These are phyloP conservation scores for Collybia nuda DNA, from an alignment of 768 basidiomycete genomes.

Conservation along the genomic window DNA sequence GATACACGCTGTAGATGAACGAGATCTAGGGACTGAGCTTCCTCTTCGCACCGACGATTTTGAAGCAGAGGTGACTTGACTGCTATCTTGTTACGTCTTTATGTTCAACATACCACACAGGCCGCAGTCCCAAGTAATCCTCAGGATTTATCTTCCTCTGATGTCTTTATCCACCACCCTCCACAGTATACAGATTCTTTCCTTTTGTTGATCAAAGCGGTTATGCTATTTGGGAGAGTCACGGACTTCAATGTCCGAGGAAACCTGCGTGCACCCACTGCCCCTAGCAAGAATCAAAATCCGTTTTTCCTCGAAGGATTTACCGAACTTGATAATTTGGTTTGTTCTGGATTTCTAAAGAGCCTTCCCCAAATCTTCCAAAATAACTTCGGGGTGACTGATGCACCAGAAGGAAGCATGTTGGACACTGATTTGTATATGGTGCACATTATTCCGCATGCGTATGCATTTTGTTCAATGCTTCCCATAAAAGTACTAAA, in stretches of 20 bases:
- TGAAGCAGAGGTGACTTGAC: constrained; percentile 59
- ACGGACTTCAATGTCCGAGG: constrained; percentile 84
- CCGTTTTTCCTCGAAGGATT: constrained; percentile 71
- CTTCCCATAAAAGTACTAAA: constrained; percentile 9
- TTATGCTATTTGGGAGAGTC: constrained; percentile 84
- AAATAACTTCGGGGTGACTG: constrained; percentile 61
- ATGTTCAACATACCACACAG: constrained; percentile 31
- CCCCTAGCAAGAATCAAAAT: constrained; percentile 70
- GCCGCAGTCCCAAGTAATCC: constrained; percentile 65
- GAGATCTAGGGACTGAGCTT: constrained; percentile 82
- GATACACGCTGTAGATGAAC: constrained; percentile 83
- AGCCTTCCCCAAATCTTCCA: constrained; percentile 69
- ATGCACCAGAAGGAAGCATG: constrained; percentile 53
- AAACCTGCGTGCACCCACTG: constrained; percentile 63
- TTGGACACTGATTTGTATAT: constrained; percentile 85
- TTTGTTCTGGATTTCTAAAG: constrained; percentile 65
- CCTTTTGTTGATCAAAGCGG: constrained; percentile 75
- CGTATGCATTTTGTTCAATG: constrained; percentile 48
- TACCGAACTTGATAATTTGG: constrained; percentile 65
- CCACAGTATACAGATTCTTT: constrained; percentile 82
- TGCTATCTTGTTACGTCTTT: background rate
- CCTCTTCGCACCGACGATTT: constrained; percentile 77
- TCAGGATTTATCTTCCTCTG: constrained; percentile 64
- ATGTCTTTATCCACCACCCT: constrained; percentile 70
- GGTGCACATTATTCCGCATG: constrained; percentile 85